Evolutionary conservation across 345 rosid species (phyloP), one percentile per base, ranked within the genome.

Genomic region (Conringia planisiliqua): DNA sequence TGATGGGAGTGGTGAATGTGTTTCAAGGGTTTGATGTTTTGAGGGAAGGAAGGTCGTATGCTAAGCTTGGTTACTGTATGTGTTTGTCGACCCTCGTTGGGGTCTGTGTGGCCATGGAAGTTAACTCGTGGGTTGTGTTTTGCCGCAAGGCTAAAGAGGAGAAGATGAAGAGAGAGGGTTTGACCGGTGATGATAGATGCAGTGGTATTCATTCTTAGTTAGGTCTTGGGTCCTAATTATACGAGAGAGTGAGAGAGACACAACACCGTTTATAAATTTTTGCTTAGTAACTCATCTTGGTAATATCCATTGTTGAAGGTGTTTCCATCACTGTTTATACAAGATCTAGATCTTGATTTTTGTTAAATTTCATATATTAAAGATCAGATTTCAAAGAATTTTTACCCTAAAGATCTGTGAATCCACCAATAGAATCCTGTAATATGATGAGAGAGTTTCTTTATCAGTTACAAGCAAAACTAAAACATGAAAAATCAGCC

Each of bases 81-180:
- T 84, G 97, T 55, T 72, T 95, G 7, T 87, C 98, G 0, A 82
- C 94, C 3, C 47, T 95, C 75, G 38, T 90, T 1, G 99, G 98
- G 0, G 83, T 78, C n/a, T 92, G 91, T 58, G 81, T 92, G 47
- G 96, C 97, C 3, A 72, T 95, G 90, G 98, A 92, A 81, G 96
- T 90, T 62, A 92, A 95, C 67, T 86, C 94, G 6, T 95, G 99
- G 99, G 97, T 95, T 70, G 74, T 89, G 57, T 95, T 95, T 72
- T 89, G 98, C 46, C 85, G 97, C 75, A 95, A 92, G 74, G 87
- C 98, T 4, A 90, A 95, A 79, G 98, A 92, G 43, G 99, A 92
- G 65, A 90, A 92, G 87, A 67, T 95, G 81, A 90, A 88, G 73
- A 85, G 96, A 74, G 98, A 89, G 76, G 91, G 93, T 27, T 77